Evolutionary conservation across 495 filamentous ascomycete genomes (phyloP), one percentile per base, ranked within the genome.

Genomic region (Annulohypoxylon stygium): DNA sequence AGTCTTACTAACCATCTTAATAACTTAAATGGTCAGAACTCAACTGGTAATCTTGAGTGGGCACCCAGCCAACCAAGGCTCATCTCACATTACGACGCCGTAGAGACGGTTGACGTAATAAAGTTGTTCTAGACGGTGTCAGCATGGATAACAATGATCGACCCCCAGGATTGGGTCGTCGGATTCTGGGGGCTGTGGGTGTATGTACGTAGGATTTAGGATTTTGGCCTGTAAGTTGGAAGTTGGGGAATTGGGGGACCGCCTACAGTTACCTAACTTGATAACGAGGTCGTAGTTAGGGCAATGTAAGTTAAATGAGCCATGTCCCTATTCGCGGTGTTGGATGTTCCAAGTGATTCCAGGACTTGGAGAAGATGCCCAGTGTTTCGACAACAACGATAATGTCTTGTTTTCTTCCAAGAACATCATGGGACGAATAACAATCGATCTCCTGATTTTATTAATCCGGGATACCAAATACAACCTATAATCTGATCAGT

Each of bases 1-100:
- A 45, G 48, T 66, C 57, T 74, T 74, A 74, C 39, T 74, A 74
- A 74, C 70, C 63, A 70, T 67, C 67, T 70, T 70, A 69, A 74
- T 70, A 43, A 43, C 30, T 30, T 43, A 30, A 50, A 61, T 26
- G 5, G 63, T 68, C 60, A 68, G 66, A 59, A 74, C 61, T 59
- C 37, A 70, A 67, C 57, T 12, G 34, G 25, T 39, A 60, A 64
- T 41, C 51, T 1, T 67, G 36, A 59, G 55, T 57, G 50, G 60
- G 63, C 51, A 72, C 48, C 30, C 58, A 61, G 33, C 69, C 69
- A 72, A 67, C 51, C 63, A 66, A 53, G 7, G 30, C 48, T 37
- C 26, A 47, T 37, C 58, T 37, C 34, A 70, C 12, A 57, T 64
- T 65, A 67, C 67, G 64, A 70, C 41, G 47, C 59, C 37, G 12